Conservation (phyloP, 2,329 filamentous ascomycete genomes). For the Biscogniauxia marginata region DNA sequence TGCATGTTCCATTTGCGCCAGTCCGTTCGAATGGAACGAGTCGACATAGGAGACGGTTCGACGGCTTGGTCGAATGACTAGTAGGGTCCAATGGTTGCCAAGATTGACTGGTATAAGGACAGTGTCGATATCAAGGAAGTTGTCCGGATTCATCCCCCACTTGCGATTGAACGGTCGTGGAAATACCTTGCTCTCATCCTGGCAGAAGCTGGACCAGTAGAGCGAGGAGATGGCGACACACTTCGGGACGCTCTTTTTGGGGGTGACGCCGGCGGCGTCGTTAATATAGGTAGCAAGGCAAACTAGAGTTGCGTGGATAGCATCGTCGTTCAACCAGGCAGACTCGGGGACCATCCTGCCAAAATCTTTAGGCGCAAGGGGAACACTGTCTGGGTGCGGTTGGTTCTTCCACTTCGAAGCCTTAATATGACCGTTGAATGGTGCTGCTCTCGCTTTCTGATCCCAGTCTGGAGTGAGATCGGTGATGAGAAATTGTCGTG, state of each 20-base stretch:
- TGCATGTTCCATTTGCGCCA: conserved; percentile 41
- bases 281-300: conserved; percentile 62
- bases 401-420: conserved; percentile 23
- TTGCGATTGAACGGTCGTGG: conserved; percentile 36
- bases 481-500: conserved; percentile 19
- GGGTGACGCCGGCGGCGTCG: conserved; percentile 49
- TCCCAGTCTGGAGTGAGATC: conserved; percentile 24
- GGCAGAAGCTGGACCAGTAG: conserved; percentile 58
- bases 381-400: conserved; percentile 44
- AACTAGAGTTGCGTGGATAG: conserved; percentile 65
- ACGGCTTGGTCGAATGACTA: conserved; percentile 62
- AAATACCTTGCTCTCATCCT: conserved; percentile 51
- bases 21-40: conserved; percentile 51
- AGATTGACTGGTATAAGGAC: conserved; percentile 70
- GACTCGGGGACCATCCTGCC: conserved; percentile 54
- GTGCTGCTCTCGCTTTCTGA: conserved; percentile 15
- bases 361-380: conserved; percentile 60
- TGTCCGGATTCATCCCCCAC: conserved; percentile 55
- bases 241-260: conserved; percentile 51
- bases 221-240: conserved; percentile 64
- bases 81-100: conserved; percentile 67
- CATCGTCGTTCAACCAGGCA: conserved; percentile 75
- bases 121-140: conserved; percentile 64
- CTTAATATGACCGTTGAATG: conserved; percentile 2
- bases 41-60: conserved; percentile 68